Conservation (phyloP, 306 rosid species). For the Vicia faba region DNA sequence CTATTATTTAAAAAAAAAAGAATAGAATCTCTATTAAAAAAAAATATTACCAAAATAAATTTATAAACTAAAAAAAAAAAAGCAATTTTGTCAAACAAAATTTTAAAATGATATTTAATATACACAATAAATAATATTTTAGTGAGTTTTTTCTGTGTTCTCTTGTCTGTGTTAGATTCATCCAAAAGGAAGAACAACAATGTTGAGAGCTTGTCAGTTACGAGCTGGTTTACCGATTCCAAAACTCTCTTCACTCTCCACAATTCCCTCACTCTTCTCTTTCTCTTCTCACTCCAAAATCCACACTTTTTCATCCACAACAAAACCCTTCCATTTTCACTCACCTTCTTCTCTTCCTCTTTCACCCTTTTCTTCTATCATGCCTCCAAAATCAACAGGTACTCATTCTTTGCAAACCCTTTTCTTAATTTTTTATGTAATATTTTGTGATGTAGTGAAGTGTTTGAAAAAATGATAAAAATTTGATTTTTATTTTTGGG, state of each 20-base stretch:
- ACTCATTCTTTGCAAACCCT: slow-evolving; percentile 20
- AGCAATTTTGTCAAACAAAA: too few species aligned
- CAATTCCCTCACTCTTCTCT: slow-evolving; percentile 25
- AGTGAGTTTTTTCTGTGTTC: too few species aligned
- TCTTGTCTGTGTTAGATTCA: background rate
- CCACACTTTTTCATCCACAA: slow-evolving; percentile 2
- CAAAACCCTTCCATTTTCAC: slow-evolving; percentile 39
- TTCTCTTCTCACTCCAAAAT: slow-evolving; percentile 5
- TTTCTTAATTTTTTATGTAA: background rate
- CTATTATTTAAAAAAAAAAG: too few species aligned
- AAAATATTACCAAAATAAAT: too few species aligned
- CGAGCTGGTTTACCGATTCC: slow-evolving; percentile 34
- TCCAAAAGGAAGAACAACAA: slow-evolving; percentile 24
- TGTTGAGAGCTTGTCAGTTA: slow-evolving; percentile 53
- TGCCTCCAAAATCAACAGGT: slow-evolving; percentile 46
- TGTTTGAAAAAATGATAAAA: slow-evolving; percentile 11
- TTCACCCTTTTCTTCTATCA: slow-evolving; percentile 30
- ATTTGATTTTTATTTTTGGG: background rate
- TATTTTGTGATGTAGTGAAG: background rate
- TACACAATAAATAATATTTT: too few species aligned
- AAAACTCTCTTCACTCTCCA: slow-evolving; percentile 32
- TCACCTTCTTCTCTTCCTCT: slow-evolving; percentile 35
- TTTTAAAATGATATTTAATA: too few species aligned
- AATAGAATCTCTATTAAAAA: too few species aligned
- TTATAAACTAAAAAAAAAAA: too few species aligned